phyloP scores from a whole-genome alignment of 140 eudicot genomes.

The Senecio squalidus region DNA sequence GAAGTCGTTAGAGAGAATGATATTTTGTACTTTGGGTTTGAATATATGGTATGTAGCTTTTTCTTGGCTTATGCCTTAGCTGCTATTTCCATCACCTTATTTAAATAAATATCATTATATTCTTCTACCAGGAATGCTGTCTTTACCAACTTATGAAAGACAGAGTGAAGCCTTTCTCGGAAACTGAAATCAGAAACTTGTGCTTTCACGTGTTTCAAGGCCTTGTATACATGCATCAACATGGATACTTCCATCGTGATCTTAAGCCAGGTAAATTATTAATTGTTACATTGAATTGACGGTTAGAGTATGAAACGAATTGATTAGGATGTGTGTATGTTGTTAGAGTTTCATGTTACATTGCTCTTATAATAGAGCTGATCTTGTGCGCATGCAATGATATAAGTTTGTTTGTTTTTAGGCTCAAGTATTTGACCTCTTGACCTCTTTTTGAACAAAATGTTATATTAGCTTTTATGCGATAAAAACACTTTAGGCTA shows the following conservation, averaged over 20 bases:
- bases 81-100: not conserved
- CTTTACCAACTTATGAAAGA: conserved; percentile 75
- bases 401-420: no score
- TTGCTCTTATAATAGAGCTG: conserved; percentile 1
- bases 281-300: not conserved
- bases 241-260: conserved; percentile 90
- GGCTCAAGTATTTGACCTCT: no score
- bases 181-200: conserved; percentile 78
- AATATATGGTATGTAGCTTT: conserved; percentile 62
- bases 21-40: conserved; percentile 72
- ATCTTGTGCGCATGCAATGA: not conserved
- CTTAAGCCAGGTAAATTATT: conserved; percentile 62
- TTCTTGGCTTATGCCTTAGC: not conserved
- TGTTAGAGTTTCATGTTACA: not conserved
- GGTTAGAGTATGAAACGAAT: not conserved
- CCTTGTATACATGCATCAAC: conserved; percentile 72
- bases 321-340: no score
- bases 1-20: conserved; percentile 83
- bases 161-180: conserved; percentile 59
- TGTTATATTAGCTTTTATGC: not conserved
- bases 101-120: not conserved
- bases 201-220: conserved; percentile 86
- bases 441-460: not conserved
- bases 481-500: not conserved
- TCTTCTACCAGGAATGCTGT: conserved; percentile 59